phyloP scores from a whole-genome alignment of 257 asterid species.

The Salvia splendens region DNA sequence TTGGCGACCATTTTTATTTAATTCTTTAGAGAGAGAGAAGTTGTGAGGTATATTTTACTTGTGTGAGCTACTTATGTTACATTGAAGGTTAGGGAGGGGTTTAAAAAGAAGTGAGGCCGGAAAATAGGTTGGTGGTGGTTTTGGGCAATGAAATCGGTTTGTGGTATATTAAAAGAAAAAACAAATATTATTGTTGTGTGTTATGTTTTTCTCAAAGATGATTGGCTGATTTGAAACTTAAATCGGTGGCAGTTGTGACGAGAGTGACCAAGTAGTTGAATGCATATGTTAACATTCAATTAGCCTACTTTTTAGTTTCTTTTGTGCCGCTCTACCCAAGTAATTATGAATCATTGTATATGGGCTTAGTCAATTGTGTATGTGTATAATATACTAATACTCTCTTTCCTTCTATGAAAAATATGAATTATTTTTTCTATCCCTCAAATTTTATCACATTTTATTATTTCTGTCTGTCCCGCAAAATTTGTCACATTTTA shows the following conservation, averaged over 20 bases:
- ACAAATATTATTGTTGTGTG: too few relatives aligned
- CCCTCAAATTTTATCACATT: too few relatives aligned
- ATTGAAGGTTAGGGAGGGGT: slow-evolving; percentile 38
- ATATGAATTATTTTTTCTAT: too few relatives aligned
- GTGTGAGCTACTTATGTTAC: slow-evolving; percentile 36
- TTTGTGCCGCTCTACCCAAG: slow-evolving; percentile 42
- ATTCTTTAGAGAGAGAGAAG: neutral
- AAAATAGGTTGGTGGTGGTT: slow-evolving; percentile 32
- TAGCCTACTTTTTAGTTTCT: slow-evolving; percentile 72
- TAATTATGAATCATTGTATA: slow-evolving; percentile 33
- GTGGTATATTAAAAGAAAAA: slow-evolving; percentile 12
- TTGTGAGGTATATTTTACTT: neutral
- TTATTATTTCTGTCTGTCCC: too few relatives aligned
- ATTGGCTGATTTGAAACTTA: slow-evolving; percentile 19
- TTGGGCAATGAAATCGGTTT: slow-evolving; percentile 36
- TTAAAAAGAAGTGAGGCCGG: slow-evolving; percentile 53
- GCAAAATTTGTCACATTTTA: too few relatives aligned
- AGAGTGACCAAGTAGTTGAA: slow-evolving; percentile 57
- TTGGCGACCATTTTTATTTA: slow-evolving; percentile 47
- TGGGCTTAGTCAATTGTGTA: slow-evolving; percentile 6
- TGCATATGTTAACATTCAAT: slow-evolving; percentile 55
- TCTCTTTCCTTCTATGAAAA: too few relatives aligned
- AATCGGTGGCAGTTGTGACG: slow-evolving; percentile 40
- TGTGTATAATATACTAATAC: neutral
- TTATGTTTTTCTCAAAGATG: neutral